Base-by-base conservation (phyloP, 257 asterid genomes). In the Scutellaria baicalensis region DNA sequence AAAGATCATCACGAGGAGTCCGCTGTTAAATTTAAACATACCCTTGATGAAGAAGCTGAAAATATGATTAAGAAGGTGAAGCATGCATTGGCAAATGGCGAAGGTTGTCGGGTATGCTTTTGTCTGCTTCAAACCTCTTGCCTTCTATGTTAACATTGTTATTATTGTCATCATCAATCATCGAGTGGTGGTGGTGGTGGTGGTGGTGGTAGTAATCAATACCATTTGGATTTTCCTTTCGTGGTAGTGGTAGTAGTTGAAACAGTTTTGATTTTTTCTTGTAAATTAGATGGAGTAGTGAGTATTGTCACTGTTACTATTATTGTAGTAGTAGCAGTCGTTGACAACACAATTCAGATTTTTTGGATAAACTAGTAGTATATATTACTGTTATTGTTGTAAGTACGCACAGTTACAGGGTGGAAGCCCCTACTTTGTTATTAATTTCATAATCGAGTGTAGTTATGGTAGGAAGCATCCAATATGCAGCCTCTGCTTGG, bases 61-160 rank as follows among this genome's bases (percentile, higher is more conserved):
- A 78, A 77, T 68, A 72, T 88, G 85, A 85, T 94, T 54, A 84
- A 83, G 79, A 89, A 82, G 83, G 97, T 89, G 81, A 89, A 94
- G 88, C 95, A 88, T 49, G 97, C 97, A 72, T 23, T 94, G 79
- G 84, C 87, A 35, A 79, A 79, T 73, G 95, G 86, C 16, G 99
- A 94, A 85, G 99, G 99, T 76, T 94, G 99, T 72, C 81, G 93
- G 91, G 99, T 94, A 82, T 72, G 86, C 43, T 54, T 63, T 58
- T 71, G 33, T 72, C 70, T 43, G 16, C 59, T 63, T 51, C 17
- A 45, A 44, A 17, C 47, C 49, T 64, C 38, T 3, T 60, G 47
- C 9, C 9, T 8, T 42, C 47, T 56, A 44, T 70, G 16, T 51
- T 38, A 0, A 21, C 35, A 64, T 7, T 23, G 12, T 52, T 18